phyloP scores from a whole-genome alignment of 345 rosid species.

The Linum usitatissimum region DNA sequence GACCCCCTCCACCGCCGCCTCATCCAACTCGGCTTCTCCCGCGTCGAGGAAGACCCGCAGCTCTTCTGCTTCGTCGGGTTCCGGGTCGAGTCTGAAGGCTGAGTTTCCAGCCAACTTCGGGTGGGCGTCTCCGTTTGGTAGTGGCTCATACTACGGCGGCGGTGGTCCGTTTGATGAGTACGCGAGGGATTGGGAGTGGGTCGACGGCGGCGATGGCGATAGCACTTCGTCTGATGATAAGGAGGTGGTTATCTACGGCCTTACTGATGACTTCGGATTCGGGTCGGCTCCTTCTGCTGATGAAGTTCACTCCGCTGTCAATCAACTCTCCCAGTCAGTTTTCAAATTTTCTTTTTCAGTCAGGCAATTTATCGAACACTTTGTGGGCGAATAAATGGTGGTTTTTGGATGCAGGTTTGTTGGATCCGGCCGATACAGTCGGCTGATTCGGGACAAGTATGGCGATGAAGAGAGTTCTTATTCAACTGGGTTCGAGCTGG shows the following conservation, averaged over 20 bases:
- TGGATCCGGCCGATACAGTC: neutral
- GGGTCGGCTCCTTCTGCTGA: neutral
- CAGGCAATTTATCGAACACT: no score
- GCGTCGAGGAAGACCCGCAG: neutral
- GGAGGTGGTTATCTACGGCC: neutral
- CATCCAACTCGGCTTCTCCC: neutral
- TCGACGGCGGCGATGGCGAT: neutral
- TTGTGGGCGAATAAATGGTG: neutral
- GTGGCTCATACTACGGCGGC: no score
- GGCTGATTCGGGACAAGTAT: neutral
- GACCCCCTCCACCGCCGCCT: neutral
- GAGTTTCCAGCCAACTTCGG: no score
- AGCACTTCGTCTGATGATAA: neutral
- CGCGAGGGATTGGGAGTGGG: neutral
- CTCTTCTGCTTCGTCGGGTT: neutral
- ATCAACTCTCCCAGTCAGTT: constrained; percentile 1
- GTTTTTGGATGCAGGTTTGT: neutral
- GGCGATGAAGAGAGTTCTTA: neutral
- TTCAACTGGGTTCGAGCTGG: neutral
- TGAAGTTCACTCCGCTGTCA: neutral
- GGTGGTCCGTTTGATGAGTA: neutral
- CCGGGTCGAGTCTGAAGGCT: neutral
- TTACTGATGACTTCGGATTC: neutral
- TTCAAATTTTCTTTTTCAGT: neutral
- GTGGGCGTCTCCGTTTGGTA: no score